Evolutionary conservation across 352 stramenopile species (phyloP).

Genomic region (Phytophthora pistaciae): DNA sequence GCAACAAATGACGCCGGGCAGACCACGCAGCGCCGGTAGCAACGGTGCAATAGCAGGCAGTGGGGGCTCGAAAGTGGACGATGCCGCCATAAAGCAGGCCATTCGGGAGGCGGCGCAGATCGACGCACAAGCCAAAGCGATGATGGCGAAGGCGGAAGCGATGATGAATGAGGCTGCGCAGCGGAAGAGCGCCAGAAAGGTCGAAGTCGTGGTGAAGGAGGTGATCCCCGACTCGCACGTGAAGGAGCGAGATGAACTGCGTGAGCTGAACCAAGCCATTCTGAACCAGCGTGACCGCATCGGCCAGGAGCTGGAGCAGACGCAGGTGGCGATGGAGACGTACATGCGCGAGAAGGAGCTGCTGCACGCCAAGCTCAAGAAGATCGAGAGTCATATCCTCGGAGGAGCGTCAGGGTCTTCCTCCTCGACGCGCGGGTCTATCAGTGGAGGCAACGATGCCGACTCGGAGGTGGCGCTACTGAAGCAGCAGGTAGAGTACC

Average conservation of each 20-base stretch:
- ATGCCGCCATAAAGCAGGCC: constrained; percentile 51
- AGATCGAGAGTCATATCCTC: constrained; percentile 86
- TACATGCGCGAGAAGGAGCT: constrained; percentile 70
- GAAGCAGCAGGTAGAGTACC: constrained; percentile 86
- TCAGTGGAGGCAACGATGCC: constrained; percentile 14
- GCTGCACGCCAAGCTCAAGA: constrained; percentile 72
- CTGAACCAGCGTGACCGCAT: constrained; percentile 77
- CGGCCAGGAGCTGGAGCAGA: constrained; percentile 76
- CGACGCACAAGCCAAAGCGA: constrained; percentile 73
- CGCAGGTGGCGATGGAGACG: constrained; percentile 75
- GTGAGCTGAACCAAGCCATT: constrained; percentile 73
- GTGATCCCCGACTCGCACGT: constrained; percentile 78
- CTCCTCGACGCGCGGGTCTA: constrained; percentile 20
- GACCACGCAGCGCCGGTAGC: neutral
- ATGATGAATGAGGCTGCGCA: constrained; percentile 73
- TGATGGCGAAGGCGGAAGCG: constrained; percentile 76
- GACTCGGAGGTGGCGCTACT: constrained; percentile 82
- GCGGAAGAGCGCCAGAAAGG: constrained; percentile 44
- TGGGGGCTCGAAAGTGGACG: constrained; percentile 26
- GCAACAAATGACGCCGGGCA: neutral
- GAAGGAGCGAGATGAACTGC: constrained; percentile 69
- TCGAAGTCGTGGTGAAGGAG: constrained; percentile 81
- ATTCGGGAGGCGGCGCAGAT: constrained; percentile 61
- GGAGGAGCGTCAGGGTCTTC: constrained; percentile 45
- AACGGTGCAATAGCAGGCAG: neutral